Conservation (phyloP, 495 filamentous ascomycete species). For the Sporormia fimetaria region DNA sequence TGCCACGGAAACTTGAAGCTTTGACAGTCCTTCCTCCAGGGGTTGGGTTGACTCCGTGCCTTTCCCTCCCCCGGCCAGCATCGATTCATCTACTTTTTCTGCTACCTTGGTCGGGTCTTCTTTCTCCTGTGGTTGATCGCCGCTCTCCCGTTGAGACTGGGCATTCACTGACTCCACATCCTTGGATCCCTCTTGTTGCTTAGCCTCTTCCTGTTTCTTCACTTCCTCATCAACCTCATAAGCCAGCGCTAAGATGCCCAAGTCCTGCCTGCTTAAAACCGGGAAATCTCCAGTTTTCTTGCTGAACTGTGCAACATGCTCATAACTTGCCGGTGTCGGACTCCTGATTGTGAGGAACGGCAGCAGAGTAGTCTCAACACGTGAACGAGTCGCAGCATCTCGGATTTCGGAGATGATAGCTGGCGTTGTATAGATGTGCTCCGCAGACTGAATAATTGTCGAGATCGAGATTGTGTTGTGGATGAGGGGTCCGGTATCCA, state of each 20-base stretch:
- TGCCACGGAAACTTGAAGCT: too few species aligned
- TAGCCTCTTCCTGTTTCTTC: constrained; percentile 4
- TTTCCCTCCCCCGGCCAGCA: too few species aligned
- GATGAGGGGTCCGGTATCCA: constrained; percentile 87
- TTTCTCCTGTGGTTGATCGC: too few species aligned
- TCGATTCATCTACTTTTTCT: too few species aligned
- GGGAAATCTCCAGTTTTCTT: constrained; percentile 79
- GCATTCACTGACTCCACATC: background rate
- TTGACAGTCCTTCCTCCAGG: too few species aligned
- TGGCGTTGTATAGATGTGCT: constrained; percentile 73
- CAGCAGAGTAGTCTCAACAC: constrained; percentile 67
- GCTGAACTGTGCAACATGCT: constrained; percentile 73
- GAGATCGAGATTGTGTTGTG: constrained; percentile 75
- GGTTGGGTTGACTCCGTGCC: too few species aligned
- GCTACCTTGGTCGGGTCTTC: too few species aligned
- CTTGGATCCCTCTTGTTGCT: constrained; percentile 1
- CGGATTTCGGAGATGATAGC: constrained; percentile 80
- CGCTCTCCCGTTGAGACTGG: too few species aligned
- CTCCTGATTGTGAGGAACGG: constrained; percentile 72
- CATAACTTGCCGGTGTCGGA: constrained; percentile 63
- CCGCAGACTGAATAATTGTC: constrained; percentile 60
- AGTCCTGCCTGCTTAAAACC: constrained; percentile 76
- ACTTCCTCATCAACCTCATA: constrained; percentile 69
- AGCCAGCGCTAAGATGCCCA: constrained; percentile 76
- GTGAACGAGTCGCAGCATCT: constrained; percentile 66